Evolutionary conservation across 1,284 basidiomycete genomes (phyloP), one percentile per base, ranked within the genome.

Genomic region (Filobasidium uniguttulatum): DNA sequence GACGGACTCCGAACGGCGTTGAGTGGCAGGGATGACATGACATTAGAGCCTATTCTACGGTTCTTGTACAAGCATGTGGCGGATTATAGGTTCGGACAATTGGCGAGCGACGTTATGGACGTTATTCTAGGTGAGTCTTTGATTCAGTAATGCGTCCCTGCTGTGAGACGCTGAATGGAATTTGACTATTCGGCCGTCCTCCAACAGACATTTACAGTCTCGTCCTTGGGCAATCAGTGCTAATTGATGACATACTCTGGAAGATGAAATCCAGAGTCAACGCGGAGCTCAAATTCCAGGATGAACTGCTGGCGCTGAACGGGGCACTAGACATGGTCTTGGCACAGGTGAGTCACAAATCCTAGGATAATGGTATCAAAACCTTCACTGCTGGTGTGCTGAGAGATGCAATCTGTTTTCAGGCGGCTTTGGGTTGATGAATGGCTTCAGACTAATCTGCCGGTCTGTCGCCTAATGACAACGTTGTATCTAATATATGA

Each of bases 311-410:
- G 60, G 83, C 83, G 69, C 75, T 86, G 38, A 81, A 80, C 62
- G 93, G 90, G 47, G 86, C 88, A 50, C 71, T 98, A 55, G 87
- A 93, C 59, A 97, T 98, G 91, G 75, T 97, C 43, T 72, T 94
- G 49, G 77, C 83, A 12, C 68, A 70, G 57, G 64, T 50, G 31
- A 33, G 31, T n/a, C n/a, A n/a, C n/a, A n/a, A n/a, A n/a, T n/a
- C n/a, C n/a, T n/a, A n/a, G n/a, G n/a, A n/a, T n/a, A n/a, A n/a
- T n/a, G n/a, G n/a, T n/a, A n/a, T n/a, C n/a, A n/a, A n/a, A n/a
- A n/a, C n/a, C n/a, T n/a, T n/a, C n/a, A n/a, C n/a, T n/a, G n/a
- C n/a, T n/a, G n/a, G n/a, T n/a, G n/a, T n/a, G n/a, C n/a, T n/a
- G n/a, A n/a, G n/a, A n/a, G n/a, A n/a, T n/a, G n/a, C n/a, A n/a